Percentiles rank a stretch among this genome's conserved stretches.
Conservation (phyloP, 192 early-diverging fungal genomes). For the Gaertneriomyces semiglobifer region DNA sequence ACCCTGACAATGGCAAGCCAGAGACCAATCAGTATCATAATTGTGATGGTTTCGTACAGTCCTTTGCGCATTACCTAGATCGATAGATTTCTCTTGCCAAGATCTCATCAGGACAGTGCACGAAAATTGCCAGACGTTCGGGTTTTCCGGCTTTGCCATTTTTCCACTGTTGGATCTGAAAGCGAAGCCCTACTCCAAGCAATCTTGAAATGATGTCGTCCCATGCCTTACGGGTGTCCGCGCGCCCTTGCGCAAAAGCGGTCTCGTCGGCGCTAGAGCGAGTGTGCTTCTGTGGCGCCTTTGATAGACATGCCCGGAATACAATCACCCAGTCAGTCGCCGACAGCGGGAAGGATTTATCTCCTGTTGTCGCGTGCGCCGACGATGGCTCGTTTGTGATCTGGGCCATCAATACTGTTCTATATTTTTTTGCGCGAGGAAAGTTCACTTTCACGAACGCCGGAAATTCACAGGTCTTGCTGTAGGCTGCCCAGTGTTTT, state of each 20-base stretch:
- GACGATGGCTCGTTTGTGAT: too few relatives aligned
- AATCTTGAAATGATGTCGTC: conserved; percentile 53
- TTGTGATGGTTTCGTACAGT: background rate
- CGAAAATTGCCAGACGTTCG: conserved; percentile 31
- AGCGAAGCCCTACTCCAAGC: conserved; percentile 55
- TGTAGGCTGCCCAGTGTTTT: too few relatives aligned
- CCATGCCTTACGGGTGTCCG: conserved; percentile 44
- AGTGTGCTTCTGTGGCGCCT: background rate
- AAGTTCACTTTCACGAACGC: too few relatives aligned
- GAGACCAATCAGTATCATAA: background rate
- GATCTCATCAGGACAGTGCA: conserved; percentile 27
- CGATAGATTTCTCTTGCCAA: conserved; percentile 24
- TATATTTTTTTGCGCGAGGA: too few relatives aligned
- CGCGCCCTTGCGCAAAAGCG: conserved; percentile 2
- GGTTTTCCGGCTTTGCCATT: conserved; percentile 8
- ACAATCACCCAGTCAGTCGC: conserved; percentile 33
- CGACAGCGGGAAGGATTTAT: background rate
- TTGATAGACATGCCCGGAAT: conserved; percentile 10
- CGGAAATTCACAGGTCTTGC: too few relatives aligned
- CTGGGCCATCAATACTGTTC: too few relatives aligned
- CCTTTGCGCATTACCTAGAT: conserved; percentile 11
- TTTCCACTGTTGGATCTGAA: conserved; percentile 59
- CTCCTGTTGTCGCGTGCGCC: too few relatives aligned
- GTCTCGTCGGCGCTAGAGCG: background rate
- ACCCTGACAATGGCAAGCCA: conserved; percentile 21